A percentile compares a stretch with the other conserved stretches of the same genome.
Evolutionary conservation across 1,284 basidiomycete species (phyloP).

Genomic region (Cryptococcus sp.): DNA sequence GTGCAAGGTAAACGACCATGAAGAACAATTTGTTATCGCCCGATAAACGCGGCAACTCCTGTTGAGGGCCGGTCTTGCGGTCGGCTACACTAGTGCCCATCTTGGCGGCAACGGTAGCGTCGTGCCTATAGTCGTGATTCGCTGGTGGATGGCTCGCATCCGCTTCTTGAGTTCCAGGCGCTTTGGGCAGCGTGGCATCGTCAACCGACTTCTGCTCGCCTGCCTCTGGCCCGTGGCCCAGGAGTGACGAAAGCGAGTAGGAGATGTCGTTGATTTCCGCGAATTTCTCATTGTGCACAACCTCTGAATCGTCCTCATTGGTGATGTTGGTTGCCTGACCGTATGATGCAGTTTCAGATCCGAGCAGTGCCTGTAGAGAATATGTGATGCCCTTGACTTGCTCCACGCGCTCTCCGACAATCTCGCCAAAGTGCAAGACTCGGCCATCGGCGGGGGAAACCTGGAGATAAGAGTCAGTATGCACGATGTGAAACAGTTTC

Average conservation of each 20-base stretch:
- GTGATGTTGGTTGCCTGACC: conserved; percentile 23
- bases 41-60: conserved; percentile 54
- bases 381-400: conserved; percentile 99
- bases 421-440: conserved; percentile 88
- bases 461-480: conserved; percentile 48
- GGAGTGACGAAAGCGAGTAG: conserved; percentile 84
- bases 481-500: background rate
- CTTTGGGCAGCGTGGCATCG: conserved; percentile 18
- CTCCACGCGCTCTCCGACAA: conserved; percentile 79
- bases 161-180: conserved; percentile 26
- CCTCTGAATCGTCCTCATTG: conserved; percentile 14
- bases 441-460: conserved; percentile 93
- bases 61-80: conserved; percentile 55
- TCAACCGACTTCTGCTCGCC: conserved; percentile 16
- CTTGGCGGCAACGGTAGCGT: conserved; percentile 55
- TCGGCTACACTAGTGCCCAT: conserved; percentile 55
- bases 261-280: conserved; percentile 96
- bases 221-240: conserved; percentile 46
- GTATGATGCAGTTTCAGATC: conserved; percentile 55
- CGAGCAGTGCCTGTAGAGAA: conserved; percentile 88
- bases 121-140: conserved; percentile 62
- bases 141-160: conserved; percentile 44
- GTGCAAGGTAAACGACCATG: conserved; percentile 94
- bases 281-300: conserved; percentile 72
- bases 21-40: conserved; percentile 85